These are phyloP conservation scores for Citrullus mucosospermus DNA, from an alignment of 306 rosid species.

Conservation along the genomic window DNA sequence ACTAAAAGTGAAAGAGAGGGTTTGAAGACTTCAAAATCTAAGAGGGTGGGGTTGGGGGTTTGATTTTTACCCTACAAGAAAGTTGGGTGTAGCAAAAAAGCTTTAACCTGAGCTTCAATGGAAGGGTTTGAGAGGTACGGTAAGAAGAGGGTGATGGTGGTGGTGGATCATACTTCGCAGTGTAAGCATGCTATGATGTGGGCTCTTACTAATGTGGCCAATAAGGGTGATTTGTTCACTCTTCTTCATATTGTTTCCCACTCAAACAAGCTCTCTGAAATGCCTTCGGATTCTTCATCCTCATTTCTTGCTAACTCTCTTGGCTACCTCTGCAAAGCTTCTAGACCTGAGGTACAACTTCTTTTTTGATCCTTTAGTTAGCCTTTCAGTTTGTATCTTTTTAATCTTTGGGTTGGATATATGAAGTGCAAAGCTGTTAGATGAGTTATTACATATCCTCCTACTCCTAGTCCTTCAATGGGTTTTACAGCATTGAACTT, in stretches of 20 bases:
- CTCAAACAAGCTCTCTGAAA: constrained; percentile 2
- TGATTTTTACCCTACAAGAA: not conserved
- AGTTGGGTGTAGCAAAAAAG: not conserved
- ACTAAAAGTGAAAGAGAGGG: constrained; percentile 12
- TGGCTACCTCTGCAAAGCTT: constrained; percentile 73
- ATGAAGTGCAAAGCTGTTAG: not conserved
- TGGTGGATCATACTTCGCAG: constrained; percentile 56
- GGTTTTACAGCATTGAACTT: not conserved
- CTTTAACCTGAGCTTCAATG: constrained; percentile 4
- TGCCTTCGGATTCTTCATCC: constrained; percentile 29
- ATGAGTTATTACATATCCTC: not conserved
- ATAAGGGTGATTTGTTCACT: constrained; percentile 72
- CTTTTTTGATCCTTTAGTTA: not conserved
- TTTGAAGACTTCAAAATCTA: constrained; percentile 50
- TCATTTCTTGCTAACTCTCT: constrained; percentile 68
- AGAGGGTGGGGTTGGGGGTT: constrained; percentile 25
- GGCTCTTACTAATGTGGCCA: constrained; percentile 75
- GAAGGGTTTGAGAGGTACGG: constrained; percentile 12
- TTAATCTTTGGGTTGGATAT: not conserved
- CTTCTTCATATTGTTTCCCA: constrained; percentile 59
- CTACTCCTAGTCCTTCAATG: not conserved
- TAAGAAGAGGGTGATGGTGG: constrained; percentile 89
- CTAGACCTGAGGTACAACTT: constrained; percentile 61
- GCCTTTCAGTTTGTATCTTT: not conserved
- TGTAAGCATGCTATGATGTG: constrained; percentile 92